Base-by-base conservation (phyloP, 2,329 filamentous ascomycete genomes). In the Chaetomium olivaceum region DNA sequence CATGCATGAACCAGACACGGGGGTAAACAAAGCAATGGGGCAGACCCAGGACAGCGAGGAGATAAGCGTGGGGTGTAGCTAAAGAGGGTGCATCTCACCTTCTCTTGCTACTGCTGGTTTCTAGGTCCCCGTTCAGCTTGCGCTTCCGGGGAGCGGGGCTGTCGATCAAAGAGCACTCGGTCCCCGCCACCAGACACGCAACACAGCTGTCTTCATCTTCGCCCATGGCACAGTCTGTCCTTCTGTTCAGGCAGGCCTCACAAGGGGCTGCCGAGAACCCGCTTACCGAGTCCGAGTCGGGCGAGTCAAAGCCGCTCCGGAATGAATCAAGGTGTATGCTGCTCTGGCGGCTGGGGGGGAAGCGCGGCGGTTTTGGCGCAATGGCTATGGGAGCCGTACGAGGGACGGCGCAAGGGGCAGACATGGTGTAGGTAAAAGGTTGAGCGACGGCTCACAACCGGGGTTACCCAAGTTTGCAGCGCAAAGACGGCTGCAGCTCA, bases 61-160 rank as follows among this genome's bases (percentile, higher is more conserved):
- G 50, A 50, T 25, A 60, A 43, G 51, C 50, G 60, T 67, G 66
- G 66, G 66, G 62, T 61, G 12, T 8, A 29, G 12, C 4, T 21
- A 48, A 63, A 51, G 46, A 67, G 56, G 58, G 55, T 62, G 66
- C 58, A 63, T 73, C 87, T 81, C 82, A 91, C 90, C 89, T 90
- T 83, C 89, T 85, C 79, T 91, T 91, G 74, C 84, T 85, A 70
- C 81, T 79, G 69, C 80, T 83, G 69, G 89, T 86, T 69, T 87
- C 85, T 67, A 82, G 80, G 72, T 88, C 85, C 73, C 86, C 84
- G 77, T 89, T 87, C 69, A 91, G 80, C 81, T 93, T 94, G 75
- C 92, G 85, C 81, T 95, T 95, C 72, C 91, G 86, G 64, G 90
- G 88, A 74, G 89, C 87, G 27, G 91, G 91, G 76, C 90, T 92